Evolutionary conservation across 1,139 yeast species (phyloP), one percentile per base, ranked within the genome.

Genomic region (Lodderomyces pseudojiufengensis): DNA sequence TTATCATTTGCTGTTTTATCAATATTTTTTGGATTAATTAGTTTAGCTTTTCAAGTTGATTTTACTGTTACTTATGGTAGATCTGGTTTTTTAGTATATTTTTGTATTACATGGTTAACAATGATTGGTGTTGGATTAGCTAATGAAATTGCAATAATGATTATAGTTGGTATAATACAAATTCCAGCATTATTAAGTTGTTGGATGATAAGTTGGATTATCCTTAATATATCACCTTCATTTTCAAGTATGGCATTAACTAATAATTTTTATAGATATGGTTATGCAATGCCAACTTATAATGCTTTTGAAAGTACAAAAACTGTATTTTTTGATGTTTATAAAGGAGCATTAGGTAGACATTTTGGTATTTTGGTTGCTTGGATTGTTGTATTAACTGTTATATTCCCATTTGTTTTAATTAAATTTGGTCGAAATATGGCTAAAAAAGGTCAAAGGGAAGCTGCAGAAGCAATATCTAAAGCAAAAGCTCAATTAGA

Each of bases 111-210:
- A 4, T 68, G 56, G 48, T 41, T 67, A 32, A 65, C 73, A 9
- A 67, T 69, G 71, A 53, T 63, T 53, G 61, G 67, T 1, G 73
- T 69, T 9, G 75, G 75, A 11, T 45, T 59, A 22, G 59, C 61
- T 35, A 69, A 66, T 46, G 75, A 69, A 49, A 54, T 63, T 3
- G 54, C 58, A 45, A 69, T 59, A 5, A 57, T 65, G 63, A 13
- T 63, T 6, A 43, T 56, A 3, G 20, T 18, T 18, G 20, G 20
- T 5, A 46, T 68, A 4, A 43, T 60, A 35, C 4, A 50, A 11
- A 54, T 54, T 35, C 73, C 73, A 1, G 72, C 73, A 11, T 43
- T 65, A 26, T 44, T 68, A 16, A 74, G 73, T 3, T 67, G 67
- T 48, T 65, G 71, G 71, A 47, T 65, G 44, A 53, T 65, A 36